Percentiles rank a stretch among this genome's conserved stretches.
Conservation (phyloP, 176 grass and related monocot species). For the Musa acuminata region DNA sequence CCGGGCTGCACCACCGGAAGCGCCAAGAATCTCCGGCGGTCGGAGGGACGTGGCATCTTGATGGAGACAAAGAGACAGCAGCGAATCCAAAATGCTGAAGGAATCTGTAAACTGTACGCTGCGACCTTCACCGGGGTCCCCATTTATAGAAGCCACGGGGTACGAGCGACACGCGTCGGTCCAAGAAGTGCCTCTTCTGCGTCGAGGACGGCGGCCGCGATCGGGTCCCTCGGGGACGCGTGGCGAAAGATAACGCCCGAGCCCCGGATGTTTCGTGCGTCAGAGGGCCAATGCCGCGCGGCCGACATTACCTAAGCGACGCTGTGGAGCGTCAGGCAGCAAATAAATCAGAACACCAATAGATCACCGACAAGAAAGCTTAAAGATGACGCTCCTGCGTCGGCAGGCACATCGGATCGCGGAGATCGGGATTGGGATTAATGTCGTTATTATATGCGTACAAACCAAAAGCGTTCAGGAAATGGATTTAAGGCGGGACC, state of each 20-base stretch:
- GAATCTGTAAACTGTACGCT: background rate
- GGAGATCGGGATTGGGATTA: too few species aligned
- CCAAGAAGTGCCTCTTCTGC: background rate
- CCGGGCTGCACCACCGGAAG: constrained; percentile 48
- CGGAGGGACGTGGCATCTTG: constrained; percentile 2
- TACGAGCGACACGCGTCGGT: background rate
- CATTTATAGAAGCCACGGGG: background rate
- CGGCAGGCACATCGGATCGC: too few species aligned
- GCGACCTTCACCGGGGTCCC: background rate
- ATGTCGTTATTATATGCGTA: too few species aligned
- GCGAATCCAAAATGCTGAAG: background rate
- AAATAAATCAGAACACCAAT: too few species aligned
- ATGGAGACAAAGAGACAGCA: background rate
- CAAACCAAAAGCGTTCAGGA: background rate
- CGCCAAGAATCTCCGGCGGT: constrained; percentile 23
- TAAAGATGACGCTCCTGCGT: too few species aligned
- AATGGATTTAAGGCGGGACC: background rate
- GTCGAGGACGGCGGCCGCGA: background rate
- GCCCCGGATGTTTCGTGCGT: too few species aligned
- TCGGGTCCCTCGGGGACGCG: background rate
- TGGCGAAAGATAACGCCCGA: background rate
- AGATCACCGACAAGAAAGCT: too few species aligned
- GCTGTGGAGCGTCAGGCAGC: background rate
- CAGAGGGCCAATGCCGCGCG: too few species aligned
- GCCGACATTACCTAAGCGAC: background rate